Conservation (phyloP, 2,329 filamentous ascomycete species). For the Ophiostoma triangulosporum region DNA sequence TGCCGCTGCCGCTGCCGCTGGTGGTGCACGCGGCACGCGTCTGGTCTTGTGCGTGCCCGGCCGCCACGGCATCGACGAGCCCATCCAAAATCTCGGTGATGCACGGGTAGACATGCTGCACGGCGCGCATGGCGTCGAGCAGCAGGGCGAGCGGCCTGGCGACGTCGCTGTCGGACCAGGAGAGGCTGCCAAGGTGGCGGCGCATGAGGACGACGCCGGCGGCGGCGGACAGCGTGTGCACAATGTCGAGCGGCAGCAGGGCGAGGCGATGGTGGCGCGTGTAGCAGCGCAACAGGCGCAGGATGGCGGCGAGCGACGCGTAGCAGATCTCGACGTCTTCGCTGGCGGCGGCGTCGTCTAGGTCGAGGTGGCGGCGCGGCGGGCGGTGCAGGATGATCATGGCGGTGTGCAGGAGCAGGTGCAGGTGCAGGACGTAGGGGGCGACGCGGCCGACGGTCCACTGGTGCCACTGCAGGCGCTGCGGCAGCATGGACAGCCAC, state of each 20-base stretch:
- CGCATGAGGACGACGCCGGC: conserved; percentile 34
- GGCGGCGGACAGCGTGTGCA: conserved; percentile 34
- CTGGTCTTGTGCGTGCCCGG: neutral
- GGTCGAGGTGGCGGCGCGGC: conserved; percentile 28
- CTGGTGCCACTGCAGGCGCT: conserved; percentile 36
- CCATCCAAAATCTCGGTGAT: conserved; percentile 19
- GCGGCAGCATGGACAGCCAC: conserved; percentile 27
- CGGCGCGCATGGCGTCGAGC: conserved; percentile 33
- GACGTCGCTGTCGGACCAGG: conserved; percentile 31
- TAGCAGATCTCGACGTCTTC: conserved; percentile 38
- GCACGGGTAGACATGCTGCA: conserved; percentile 36
- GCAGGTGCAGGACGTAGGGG: conserved; percentile 32
- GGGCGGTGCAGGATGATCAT: conserved; percentile 39
- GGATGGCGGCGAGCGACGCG: conserved; percentile 31
- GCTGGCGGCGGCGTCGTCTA: conserved; percentile 26
- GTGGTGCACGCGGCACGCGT: neutral
- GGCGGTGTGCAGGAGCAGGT: conserved; percentile 36
- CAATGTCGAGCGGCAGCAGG: conserved; percentile 33
- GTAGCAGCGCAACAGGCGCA: conserved; percentile 31
- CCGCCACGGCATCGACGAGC: conserved; percentile 22
- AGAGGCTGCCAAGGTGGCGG: conserved; percentile 26
- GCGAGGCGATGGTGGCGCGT: conserved; percentile 29
- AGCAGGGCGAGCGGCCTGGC: conserved; percentile 23
- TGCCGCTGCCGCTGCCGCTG: neutral
- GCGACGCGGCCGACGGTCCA: conserved; percentile 31